Conservation (phyloP, 1,139 yeast genomes). For the Kodamaea plutei region DNA sequence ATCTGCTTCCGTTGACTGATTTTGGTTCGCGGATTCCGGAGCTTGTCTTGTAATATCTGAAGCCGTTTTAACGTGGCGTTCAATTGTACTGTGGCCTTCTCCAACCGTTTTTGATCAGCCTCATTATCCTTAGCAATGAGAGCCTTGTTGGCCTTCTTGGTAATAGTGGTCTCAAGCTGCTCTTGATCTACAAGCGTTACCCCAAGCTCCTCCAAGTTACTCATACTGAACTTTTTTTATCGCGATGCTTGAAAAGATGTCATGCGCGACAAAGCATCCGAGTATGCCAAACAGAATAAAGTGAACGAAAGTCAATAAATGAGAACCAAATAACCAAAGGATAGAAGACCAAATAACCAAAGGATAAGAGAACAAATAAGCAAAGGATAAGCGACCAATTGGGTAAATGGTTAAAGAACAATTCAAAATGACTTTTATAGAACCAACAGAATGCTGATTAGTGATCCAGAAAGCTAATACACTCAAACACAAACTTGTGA, state of each 20-base stretch:
- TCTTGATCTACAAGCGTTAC: slow-evolving; percentile 66
- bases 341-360: neutral
- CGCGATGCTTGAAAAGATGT: too few relatives aligned
- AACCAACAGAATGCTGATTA: too few relatives aligned
- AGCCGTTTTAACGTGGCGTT: slow-evolving; percentile 42
- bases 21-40: slow-evolving; percentile 53
- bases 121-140: slow-evolving; percentile 63
- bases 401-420: too few relatives aligned
- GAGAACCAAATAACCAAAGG: neutral
- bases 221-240: slow-evolving; percentile 1
- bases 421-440: too few relatives aligned
- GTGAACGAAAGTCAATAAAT: neutral
- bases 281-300: neutral
- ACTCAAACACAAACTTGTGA: too few relatives aligned
- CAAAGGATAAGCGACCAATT: too few relatives aligned
- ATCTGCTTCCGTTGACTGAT: slow-evolving; percentile 62
- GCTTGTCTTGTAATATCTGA: slow-evolving; percentile 41
- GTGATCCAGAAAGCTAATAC: too few relatives aligned
- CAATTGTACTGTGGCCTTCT: slow-evolving; percentile 53
- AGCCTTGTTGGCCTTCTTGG: slow-evolving; percentile 62
- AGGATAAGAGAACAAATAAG: neutral
- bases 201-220: slow-evolving; percentile 23
- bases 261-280: too few relatives aligned
- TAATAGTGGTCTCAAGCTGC: slow-evolving; percentile 67
- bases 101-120: slow-evolving; percentile 68